Conservation (phyloP, 2,329 filamentous ascomycete genomes). For the Curvularia lunata region DNA sequence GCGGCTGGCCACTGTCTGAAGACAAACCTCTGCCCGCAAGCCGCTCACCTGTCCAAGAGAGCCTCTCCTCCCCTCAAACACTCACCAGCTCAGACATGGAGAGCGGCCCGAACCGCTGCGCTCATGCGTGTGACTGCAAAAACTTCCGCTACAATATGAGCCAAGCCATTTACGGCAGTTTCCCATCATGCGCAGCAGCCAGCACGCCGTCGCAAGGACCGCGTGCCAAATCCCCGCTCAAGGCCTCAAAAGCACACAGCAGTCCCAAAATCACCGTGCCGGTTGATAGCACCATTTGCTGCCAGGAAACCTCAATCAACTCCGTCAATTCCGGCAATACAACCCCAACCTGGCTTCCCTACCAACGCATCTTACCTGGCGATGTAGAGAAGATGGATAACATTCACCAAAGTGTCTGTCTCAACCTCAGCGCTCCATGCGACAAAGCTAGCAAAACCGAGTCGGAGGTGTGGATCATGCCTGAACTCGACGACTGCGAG, state of each 20-base stretch:
- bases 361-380: slow-evolving; percentile 17
- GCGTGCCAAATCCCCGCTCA: slow-evolving; percentile 15
- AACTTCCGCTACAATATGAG: slow-evolving; percentile 22
- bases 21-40: slow-evolving; percentile 1
- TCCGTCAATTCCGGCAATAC: slow-evolving; percentile 3
- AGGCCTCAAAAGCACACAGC: slow-evolving; percentile 10
- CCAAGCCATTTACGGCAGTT: slow-evolving; percentile 24
- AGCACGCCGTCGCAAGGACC: slow-evolving; percentile 15
- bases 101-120: slow-evolving; percentile 16
- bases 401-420: slow-evolving; percentile 34
- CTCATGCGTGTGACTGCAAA: slow-evolving; percentile 28
- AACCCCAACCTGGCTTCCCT: slow-evolving; percentile 23
- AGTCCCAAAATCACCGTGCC: slow-evolving; percentile 17
- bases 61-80: not conserved
- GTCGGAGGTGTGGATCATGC: slow-evolving; percentile 41
- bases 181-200: slow-evolving; percentile 27
- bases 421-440: slow-evolving; percentile 25
- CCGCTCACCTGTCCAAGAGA: not conserved
- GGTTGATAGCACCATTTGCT: not conserved
- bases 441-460: slow-evolving; percentile 20
- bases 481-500: slow-evolving; percentile 43
- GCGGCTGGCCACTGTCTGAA: slow-evolving; percentile 6
- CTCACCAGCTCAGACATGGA: slow-evolving; percentile 15
- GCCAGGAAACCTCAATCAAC: slow-evolving; percentile 13
- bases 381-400: slow-evolving; percentile 15